A percentile compares a stretch with the other conserved stretches of the same genome.
Conservation (phyloP, 305 asterid species). For the Solanum chacoense region DNA sequence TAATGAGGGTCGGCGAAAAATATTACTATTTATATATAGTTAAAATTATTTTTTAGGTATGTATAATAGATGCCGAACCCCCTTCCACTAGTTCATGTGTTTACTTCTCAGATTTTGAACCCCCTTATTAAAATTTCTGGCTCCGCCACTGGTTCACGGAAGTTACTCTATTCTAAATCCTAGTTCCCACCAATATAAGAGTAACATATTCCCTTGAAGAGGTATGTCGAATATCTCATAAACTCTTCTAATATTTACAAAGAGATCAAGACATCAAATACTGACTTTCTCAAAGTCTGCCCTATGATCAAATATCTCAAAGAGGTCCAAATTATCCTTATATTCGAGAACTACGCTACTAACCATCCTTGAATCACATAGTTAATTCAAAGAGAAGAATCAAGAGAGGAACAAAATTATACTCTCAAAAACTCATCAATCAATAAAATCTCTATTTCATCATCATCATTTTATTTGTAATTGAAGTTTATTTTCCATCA, state of each 20-base stretch:
- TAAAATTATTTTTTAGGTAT: too few species aligned
- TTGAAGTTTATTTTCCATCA: background rate
- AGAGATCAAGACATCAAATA: background rate
- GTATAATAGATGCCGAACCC: too few species aligned
- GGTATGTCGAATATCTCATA: background rate
- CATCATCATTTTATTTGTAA: background rate
- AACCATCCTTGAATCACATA: background rate
- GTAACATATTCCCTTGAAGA: background rate
- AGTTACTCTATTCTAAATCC: background rate
- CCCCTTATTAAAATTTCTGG: too few species aligned
- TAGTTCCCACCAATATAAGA: fast-evolving
- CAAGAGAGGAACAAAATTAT: background rate
- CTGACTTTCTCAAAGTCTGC: background rate
- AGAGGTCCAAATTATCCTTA: background rate
- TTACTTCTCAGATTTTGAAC: too few species aligned
- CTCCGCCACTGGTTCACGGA: background rate
- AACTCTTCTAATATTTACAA: fast-evolving
- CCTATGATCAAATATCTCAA: background rate
- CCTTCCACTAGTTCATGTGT: too few species aligned
- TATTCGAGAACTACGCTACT: background rate
- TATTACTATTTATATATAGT: too few species aligned
- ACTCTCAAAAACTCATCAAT: background rate
- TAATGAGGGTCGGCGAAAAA: too few species aligned
- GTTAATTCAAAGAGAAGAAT: background rate
- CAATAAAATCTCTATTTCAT: background rate